These are phyloP conservation scores for Zangia roseola DNA, from an alignment of 768 basidiomycete genomes.

Conservation along the genomic window DNA sequence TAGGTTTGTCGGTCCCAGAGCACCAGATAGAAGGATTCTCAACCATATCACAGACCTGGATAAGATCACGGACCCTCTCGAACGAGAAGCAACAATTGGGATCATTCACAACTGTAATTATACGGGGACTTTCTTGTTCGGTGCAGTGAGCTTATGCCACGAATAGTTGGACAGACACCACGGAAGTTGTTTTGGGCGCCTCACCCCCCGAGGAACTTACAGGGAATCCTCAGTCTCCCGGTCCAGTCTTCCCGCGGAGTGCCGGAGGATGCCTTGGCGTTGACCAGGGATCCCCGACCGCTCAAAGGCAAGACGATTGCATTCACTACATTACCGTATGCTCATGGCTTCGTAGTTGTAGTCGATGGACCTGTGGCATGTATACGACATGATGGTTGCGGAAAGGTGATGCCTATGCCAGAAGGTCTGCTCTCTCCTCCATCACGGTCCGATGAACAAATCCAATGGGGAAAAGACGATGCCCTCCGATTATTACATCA, in stretches of 20 bases:
- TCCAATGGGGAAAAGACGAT: constrained; percentile 63
- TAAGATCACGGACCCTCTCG: constrained; percentile 77
- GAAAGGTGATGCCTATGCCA: constrained; percentile 57
- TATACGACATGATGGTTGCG: constrained; percentile 49
- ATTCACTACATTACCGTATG: not conserved
- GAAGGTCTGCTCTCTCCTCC: constrained; percentile 57
- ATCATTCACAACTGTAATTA: constrained; percentile 90
- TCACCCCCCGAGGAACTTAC: constrained; percentile 74
- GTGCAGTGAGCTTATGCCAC: not conserved
- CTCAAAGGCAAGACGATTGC: constrained; percentile 47
- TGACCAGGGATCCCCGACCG: constrained; percentile 55
- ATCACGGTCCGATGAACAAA: constrained; percentile 59
- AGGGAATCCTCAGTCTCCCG: constrained; percentile 73
- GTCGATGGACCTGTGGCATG: constrained; percentile 39
- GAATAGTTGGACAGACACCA: constrained; percentile 86
- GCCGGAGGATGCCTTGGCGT: constrained; percentile 76
- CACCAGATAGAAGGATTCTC: not conserved
- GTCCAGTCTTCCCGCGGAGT: constrained; percentile 71
- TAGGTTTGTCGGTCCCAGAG: constrained; percentile 45
- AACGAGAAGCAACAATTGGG: constrained; percentile 89
- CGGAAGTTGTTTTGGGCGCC: constrained; percentile 74
- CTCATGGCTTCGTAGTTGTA: constrained; percentile 34
- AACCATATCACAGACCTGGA: constrained; percentile 63
- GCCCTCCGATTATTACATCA: constrained; percentile 66
- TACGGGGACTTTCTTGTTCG: not conserved